Percentiles rank a stretch among this genome's conserved stretches.
These are phyloP conservation scores for Truncatella angustata DNA, from an alignment of 2,329 filamentous ascomycete species.

Conservation along the genomic window DNA sequence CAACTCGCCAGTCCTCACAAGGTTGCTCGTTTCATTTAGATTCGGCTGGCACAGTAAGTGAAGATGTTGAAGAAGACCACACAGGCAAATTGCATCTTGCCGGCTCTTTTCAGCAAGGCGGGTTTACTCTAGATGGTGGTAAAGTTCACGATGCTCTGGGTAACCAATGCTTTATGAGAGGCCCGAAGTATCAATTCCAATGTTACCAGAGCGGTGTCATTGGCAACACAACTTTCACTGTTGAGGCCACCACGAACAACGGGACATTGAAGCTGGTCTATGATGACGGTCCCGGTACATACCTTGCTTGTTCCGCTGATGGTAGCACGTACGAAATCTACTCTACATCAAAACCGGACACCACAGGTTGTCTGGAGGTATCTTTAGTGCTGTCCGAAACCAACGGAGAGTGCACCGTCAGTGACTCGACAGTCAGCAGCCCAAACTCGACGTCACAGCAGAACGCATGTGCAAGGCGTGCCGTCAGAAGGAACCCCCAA, in stretches of 20 bases:
- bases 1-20: neutral
- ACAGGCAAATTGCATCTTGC: constrained; percentile 23
- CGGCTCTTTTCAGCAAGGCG: constrained; percentile 24
- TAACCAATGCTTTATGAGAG: constrained; percentile 27
- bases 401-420: constrained; percentile 15
- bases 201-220: constrained; percentile 21
- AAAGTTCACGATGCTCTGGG: constrained; percentile 23
- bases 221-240: constrained; percentile 22
- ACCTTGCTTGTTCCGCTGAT: constrained; percentile 24
- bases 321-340: constrained; percentile 22
- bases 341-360: constrained; percentile 19
- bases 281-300: constrained; percentile 18
- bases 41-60: constrained; percentile 21
- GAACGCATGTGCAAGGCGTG: neutral
- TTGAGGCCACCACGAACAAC: constrained; percentile 13
- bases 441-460: too few relatives aligned
- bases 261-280: constrained; percentile 24
- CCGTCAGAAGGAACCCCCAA: neutral
- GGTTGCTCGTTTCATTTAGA: constrained; percentile 26
- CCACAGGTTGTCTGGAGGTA: constrained; percentile 20
- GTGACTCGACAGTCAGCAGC: neutral
- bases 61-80: constrained; percentile 23
- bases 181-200: constrained; percentile 22
- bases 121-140: constrained; percentile 24
- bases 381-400: constrained; percentile 19